These are phyloP conservation scores for Forsythia viridissima DNA, from an alignment of 257 asterid species.

Conservation along the genomic window DNA sequence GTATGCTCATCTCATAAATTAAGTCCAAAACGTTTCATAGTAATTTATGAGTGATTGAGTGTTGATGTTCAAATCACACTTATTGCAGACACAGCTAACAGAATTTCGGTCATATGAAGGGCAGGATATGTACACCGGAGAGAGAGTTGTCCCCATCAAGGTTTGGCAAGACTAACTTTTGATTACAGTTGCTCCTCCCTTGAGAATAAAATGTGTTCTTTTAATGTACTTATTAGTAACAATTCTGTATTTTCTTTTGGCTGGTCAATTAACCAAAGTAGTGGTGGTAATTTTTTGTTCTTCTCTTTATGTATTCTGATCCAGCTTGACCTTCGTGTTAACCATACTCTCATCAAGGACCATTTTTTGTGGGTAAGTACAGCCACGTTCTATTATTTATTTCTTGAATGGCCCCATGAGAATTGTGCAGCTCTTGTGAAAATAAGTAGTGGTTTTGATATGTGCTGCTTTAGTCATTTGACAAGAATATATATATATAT, in stretches of 20 bases:
- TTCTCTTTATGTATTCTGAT: constrained; percentile 15
- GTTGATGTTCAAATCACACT: constrained; percentile 22
- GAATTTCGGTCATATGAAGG: constrained; percentile 94
- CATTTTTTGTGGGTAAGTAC: constrained; percentile 90
- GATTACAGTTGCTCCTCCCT: constrained; percentile 12
- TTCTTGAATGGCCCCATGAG: constrained; percentile 1
- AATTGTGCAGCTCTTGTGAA: background rate
- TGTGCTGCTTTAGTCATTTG: constrained; percentile 19
- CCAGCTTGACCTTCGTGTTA: constrained; percentile 96
- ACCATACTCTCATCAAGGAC: constrained; percentile 84
- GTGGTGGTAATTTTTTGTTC: constrained; percentile 18
- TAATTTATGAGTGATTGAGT: constrained; percentile 20
- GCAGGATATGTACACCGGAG: constrained; percentile 95
- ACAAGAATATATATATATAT: background rate
- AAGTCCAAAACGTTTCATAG: background rate
- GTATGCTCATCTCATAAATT: background rate
- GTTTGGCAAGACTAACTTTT: constrained; percentile 38
- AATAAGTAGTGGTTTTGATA: background rate
- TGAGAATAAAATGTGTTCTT: background rate
- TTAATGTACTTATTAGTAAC: background rate
- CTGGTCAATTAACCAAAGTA: constrained; percentile 11
- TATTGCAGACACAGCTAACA: constrained; percentile 70
- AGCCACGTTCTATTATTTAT: constrained; percentile 14
- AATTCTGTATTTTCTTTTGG: constrained; percentile 9
- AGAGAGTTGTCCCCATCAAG: constrained; percentile 93